Evolutionary conservation across 306 rosid genomes (phyloP).

Genomic region (Vicia faba): DNA sequence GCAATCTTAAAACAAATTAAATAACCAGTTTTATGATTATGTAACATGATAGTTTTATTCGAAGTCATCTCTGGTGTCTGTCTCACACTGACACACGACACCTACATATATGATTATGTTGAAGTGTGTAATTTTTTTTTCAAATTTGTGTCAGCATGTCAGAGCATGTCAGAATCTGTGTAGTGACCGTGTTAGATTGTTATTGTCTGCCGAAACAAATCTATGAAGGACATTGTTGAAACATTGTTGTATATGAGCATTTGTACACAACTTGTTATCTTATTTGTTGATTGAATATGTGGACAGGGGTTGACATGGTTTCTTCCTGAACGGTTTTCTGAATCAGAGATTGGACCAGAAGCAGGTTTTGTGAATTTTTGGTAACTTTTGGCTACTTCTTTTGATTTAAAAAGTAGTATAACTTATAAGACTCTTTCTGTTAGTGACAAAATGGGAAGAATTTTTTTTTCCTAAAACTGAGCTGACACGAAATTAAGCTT

Average conservation of each 20-base stretch:
- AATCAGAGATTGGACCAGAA: conserved; percentile 98
- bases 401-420: conserved; percentile 35
- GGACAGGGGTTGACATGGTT: conserved; percentile 95
- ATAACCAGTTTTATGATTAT: not conserved
- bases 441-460: conserved; percentile 31
- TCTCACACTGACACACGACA: too few relatives aligned
- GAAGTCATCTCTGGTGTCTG: too few relatives aligned
- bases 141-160: too few relatives aligned
- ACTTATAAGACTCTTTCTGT: conserved; percentile 1
- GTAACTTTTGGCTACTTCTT: conserved; percentile 72
- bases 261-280: conserved; percentile 31
- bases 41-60: too few relatives aligned
- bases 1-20: not conserved
- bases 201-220: conserved; percentile 11
- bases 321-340: conserved; percentile 93
- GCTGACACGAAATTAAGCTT: not conserved
- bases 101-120: too few relatives aligned
- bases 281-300: conserved; percentile 42
- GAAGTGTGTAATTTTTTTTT: too few relatives aligned
- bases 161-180: too few relatives aligned
- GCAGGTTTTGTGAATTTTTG: conserved; percentile 99
- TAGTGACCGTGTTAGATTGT: not conserved
- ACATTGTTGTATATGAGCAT: not conserved
- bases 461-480: too few relatives aligned
- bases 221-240: conserved; percentile 23